Evolutionary conservation across 2,329 filamentous ascomycete species (phyloP).

Genomic region (Exophiala oligosperma): DNA sequence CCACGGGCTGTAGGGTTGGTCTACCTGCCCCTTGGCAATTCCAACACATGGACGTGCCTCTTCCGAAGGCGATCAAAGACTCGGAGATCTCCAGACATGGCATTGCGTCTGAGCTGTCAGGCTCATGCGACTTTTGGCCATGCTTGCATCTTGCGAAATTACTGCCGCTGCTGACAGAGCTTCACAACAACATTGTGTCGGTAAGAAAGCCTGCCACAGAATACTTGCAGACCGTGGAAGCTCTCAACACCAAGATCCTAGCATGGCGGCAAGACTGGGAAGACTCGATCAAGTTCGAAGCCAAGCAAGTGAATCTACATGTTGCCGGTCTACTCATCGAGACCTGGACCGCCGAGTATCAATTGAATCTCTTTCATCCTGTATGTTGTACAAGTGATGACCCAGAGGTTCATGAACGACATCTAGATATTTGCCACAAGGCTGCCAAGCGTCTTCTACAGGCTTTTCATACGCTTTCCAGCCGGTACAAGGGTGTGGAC

Average conservation of each 20-base stretch:
- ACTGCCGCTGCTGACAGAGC: conserved; percentile 66
- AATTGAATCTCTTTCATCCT: conserved; percentile 55
- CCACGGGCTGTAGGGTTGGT: conserved; percentile 73
- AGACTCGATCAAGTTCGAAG: conserved; percentile 45
- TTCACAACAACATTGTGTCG: conserved; percentile 76
- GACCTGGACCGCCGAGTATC: conserved; percentile 50
- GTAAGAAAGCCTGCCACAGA: conserved; percentile 62
- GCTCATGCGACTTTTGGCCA: conserved; percentile 67
- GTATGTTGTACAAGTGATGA: conserved; percentile 44
- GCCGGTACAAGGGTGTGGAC: conserved; percentile 30
- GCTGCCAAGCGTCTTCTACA: conserved; percentile 32
- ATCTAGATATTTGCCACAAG: conserved; percentile 35
- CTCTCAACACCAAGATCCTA: conserved; percentile 64
- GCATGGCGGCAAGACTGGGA: conserved; percentile 67
- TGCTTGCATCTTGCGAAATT: conserved; percentile 67
- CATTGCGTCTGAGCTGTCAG: conserved; percentile 54
- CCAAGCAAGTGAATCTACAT: conserved; percentile 43
- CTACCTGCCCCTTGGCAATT: conserved; percentile 72
- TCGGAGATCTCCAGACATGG: conserved; percentile 66
- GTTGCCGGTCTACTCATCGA: conserved; percentile 52
- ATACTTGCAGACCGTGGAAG: conserved; percentile 64
- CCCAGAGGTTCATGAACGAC: conserved; percentile 33
- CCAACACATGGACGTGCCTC: conserved; percentile 70
- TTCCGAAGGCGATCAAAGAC: conserved; percentile 71
- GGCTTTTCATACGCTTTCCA: conserved; percentile 29